Evolutionary conservation across 306 rosid species (phyloP), one percentile per base, ranked within the genome.

Genomic region (Inga laurina): DNA sequence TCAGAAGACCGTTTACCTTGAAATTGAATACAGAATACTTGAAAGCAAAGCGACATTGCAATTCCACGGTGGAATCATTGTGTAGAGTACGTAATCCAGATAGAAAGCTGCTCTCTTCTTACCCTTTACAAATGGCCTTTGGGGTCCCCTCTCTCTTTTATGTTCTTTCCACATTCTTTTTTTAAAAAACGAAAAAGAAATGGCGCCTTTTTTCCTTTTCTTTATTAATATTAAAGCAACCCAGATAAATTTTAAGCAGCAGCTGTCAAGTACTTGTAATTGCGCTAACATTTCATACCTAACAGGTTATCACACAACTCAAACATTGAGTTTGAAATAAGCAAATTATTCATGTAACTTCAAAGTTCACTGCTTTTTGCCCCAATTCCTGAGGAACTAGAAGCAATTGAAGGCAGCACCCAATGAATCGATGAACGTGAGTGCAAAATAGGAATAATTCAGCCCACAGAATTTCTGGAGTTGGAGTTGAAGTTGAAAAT

Each of bases 401-500:
- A 14, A 39, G 45, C 24, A 35, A 56, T 69, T 35, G 54, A 6
- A 41, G 16, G 57, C 32, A 61, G 35, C 75, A 37, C 59, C 51
- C 51, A 79, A 49, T 11, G 48, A 19, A 41, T 43, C 45, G 56
- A 13, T 16, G 48, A 11, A 59, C 13, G 24, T 75, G 81, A 76
- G 72, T 39, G 82, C 44, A 37, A 43, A 79, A 75, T 45, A 69
- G 57, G 27, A 19, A 81, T 75, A 44, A 46, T 68, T 88, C 79
- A 86, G 57, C 72, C 85, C 57, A 44, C 70, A 0, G 83, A 19
- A 48, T 80, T 82, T 81, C 82, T 81, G 72, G 46, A 86, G 68
- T 80, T 81, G 72, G 46, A 86, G 68, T 80, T 79, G 54, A 95
- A 88, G 75, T 82, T 86, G 89, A 93, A 95, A 70, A 93, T 92